These are phyloP conservation scores for Penicillium janthinellum DNA, from an alignment of 2,329 filamentous ascomycete species.

Conservation along the genomic window DNA sequence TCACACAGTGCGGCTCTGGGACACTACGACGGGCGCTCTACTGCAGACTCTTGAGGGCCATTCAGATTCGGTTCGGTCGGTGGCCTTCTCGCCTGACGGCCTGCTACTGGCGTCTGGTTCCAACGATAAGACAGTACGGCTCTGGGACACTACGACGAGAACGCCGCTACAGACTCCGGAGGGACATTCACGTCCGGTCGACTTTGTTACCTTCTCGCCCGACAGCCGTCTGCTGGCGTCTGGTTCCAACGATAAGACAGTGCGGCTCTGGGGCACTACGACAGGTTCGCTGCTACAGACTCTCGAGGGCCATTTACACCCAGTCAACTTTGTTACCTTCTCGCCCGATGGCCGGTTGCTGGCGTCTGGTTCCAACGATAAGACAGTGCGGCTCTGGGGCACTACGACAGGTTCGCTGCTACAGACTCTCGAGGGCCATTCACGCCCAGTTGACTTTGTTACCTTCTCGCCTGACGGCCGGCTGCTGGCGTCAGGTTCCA, in stretches of 20 bases:
- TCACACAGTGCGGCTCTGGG: slow-evolving; percentile 14
- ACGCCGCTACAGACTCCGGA: too few relatives aligned
- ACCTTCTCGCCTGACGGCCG: background rate
- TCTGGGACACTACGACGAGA: too few relatives aligned
- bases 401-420: background rate
- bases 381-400: slow-evolving; percentile 12
- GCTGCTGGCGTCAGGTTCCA: background rate
- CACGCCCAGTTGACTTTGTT: background rate
- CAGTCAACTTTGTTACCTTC: slow-evolving; percentile 16
- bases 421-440: background rate
- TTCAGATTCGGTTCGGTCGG: background rate
- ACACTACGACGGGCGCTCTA: slow-evolving; percentile 14
- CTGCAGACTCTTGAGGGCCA: too few relatives aligned
- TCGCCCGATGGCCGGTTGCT: slow-evolving; percentile 21
- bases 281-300: background rate
- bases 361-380: slow-evolving; percentile 6
- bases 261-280: too few relatives aligned
- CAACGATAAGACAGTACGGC: background rate
- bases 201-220: too few relatives aligned
- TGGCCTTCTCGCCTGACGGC: background rate
- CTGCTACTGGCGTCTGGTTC: background rate
- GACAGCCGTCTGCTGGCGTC: too few relatives aligned
- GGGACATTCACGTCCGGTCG: too few relatives aligned
- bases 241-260: too few relatives aligned
- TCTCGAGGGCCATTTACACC: too few relatives aligned